Evolutionary conservation across 768 basidiomycete genomes (phyloP), one percentile per base, ranked within the genome.

Genomic region (Tricholoma bakamatsutake): DNA sequence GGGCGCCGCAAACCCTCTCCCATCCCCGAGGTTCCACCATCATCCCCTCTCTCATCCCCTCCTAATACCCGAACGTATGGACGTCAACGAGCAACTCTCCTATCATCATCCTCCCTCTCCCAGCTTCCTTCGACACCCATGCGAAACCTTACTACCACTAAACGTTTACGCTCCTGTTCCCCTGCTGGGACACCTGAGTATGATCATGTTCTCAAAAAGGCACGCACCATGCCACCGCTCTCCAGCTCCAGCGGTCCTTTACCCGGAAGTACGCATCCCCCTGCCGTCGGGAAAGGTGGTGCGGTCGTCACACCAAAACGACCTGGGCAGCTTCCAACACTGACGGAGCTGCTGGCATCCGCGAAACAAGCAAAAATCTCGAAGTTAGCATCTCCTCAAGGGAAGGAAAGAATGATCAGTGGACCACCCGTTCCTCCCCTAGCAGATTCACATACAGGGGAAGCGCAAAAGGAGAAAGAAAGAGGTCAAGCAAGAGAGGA

Each of bases 301-400:
- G 55, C 65, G 1, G 63, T 64, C 15, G 59, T 69, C 11, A 61
- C 66, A 10, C 66, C 66, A 2, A 62, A 67, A 43, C 64, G 64
- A 53, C 39, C 37, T 21, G 56, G 55, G 8, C 56, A 60, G 12
- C 52, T 75, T 45, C 79, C 73, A 11, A 77, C 70, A 9, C 65
- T 77, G 31, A 75, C 70, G 1, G 76, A 76, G 46, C 72, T 80
- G 11, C 67, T 80, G 1, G 77, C 77, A 1, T 76, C 77, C 18
- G 70, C 75, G 18, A 73, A 72, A 53, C 66, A 71, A 48, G 65
- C 71, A 21, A 70, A 67, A 52, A 51, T 62, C 18, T 61, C 68
- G 13, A 62, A 54, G 21, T 8, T 40, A 27, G 52, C n/a, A 42
- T 50, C 39, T 7, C 33, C 37, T 15, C 28, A 43, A n/a, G 11